Conservation (phyloP, 169 alveolate genomes). For the Theileria equi region DNA sequence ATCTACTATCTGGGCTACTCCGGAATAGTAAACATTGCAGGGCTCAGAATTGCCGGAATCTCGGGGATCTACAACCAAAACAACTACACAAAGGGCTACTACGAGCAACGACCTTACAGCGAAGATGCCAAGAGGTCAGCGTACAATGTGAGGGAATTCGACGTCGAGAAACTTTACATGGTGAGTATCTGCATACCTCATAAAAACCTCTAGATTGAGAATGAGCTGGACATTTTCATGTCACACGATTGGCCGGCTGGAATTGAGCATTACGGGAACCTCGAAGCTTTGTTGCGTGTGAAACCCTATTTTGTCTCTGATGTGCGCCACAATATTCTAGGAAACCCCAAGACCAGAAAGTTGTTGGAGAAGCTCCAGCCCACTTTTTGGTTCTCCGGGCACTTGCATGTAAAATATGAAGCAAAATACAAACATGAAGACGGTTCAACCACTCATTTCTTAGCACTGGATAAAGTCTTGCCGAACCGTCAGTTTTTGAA, state of each 20-base stretch:
- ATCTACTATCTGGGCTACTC: constrained; percentile 93
- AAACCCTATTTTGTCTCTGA: constrained; percentile 74
- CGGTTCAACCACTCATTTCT: constrained; percentile 44
- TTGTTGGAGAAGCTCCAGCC: constrained; percentile 67
- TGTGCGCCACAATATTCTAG: constrained; percentile 42
- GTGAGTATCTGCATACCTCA: constrained; percentile 13
- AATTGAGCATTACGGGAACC: constrained; percentile 81
- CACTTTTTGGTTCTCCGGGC: constrained; percentile 72
- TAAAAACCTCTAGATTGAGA: constrained; percentile 54
- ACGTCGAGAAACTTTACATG: constrained; percentile 79
- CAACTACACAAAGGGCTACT: constrained; percentile 84
- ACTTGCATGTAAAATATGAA: constrained; percentile 67
- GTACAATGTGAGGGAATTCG: constrained; percentile 88
- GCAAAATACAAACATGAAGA: constrained; percentile 66
- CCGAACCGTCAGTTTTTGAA: constrained; percentile 39
- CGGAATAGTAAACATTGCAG: constrained; percentile 85
- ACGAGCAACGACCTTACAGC: constrained; percentile 85
- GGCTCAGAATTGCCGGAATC: constrained; percentile 90
- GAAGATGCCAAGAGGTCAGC: constrained; percentile 82
- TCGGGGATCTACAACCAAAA: constrained; percentile 90
- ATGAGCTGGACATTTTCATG: constrained; percentile 85
- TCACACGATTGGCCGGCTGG: constrained; percentile 97
- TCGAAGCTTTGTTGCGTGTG: constrained; percentile 68
- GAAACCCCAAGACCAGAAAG: constrained; percentile 69
- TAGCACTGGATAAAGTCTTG: constrained; percentile 58